Evolutionary conservation across 495 filamentous ascomycete species (phyloP).

Genomic region (Saxophila tyrrhenica): DNA sequence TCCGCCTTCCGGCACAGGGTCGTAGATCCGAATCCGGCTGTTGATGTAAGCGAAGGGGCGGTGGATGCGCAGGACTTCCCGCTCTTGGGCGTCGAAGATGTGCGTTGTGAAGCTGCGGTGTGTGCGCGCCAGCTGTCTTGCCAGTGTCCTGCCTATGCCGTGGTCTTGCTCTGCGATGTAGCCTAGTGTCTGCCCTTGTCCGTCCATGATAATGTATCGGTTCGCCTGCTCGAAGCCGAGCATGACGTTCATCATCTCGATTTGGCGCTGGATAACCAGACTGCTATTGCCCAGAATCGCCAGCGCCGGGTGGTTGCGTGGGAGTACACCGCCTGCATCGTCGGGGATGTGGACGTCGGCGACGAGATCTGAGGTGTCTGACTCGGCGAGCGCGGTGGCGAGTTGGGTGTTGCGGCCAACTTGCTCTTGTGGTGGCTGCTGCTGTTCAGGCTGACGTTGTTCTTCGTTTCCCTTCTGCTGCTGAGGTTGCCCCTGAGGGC

Average conservation of each 20-base stretch:
- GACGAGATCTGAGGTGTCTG: constrained; percentile 21
- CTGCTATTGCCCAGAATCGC: constrained; percentile 50
- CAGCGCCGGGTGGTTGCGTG: constrained; percentile 48
- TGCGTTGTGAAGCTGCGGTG: constrained; percentile 60
- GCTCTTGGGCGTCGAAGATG: constrained; percentile 55
- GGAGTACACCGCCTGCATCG: constrained; percentile 51
- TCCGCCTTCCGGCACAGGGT: constrained; percentile 28
- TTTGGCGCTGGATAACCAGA: constrained; percentile 52
- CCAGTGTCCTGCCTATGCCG: constrained; percentile 46
- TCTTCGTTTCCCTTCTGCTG: neutral
- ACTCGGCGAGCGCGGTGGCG: constrained; percentile 11
- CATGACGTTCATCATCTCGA: constrained; percentile 63
- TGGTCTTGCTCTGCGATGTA: constrained; percentile 59
- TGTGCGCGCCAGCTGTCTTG: constrained; percentile 53
- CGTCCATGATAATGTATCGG: constrained; percentile 60
- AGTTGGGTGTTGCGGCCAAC: constrained; percentile 18
- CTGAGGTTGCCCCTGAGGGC: neutral
- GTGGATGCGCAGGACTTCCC: constrained; percentile 56
- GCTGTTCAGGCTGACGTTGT: neutral
- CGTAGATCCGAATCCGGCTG: constrained; percentile 52
- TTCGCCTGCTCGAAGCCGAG: constrained; percentile 66
- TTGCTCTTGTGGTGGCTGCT: constrained; percentile 2
- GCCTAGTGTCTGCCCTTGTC: constrained; percentile 55
- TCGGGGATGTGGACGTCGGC: constrained; percentile 46
- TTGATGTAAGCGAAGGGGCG: constrained; percentile 61